Evolutionary conservation across 257 asterid species (phyloP), one percentile per base, ranked within the genome.

Genomic region (Leptodermis oblonga): DNA sequence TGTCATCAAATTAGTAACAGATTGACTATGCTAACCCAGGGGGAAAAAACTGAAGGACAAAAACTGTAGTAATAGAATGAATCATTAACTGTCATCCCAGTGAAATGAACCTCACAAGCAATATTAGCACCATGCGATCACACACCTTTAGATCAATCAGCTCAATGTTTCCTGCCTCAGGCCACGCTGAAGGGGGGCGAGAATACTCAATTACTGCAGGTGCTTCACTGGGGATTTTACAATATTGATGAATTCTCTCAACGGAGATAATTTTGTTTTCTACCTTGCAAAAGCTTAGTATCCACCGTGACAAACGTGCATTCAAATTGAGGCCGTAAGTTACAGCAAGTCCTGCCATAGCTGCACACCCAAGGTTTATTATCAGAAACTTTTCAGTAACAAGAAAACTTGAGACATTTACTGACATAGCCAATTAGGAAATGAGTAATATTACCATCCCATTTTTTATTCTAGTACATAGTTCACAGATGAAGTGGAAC

Each of bases 281-380:
- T 39, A 94, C 97, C 86, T 94, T 94, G 86, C 99, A 94, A 79
- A 91, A 94, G 83, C 99, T 91, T 33, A 94, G 97, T 73, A 94
- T 94, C 99, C 99, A 94, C 54, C 99, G 81, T 20, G 99, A 94
- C 72, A 94, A 78, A 6, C 97, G 99, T 53, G 96, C 95, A 80
- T 94, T 94, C 88, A 94, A 62, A 74, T 94, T 94, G 64, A 94
- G 90, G 76, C 99, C 99, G 68, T 94, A 94, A 13, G 99, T 91
- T 73, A 89, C 98, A 39, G 99, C 98, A 70, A 91, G 96, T 69
- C 99, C 99, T 48, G 99, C 99, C 97, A 94, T 91, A 84, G 96
- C 96, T 88, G 51, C 36, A 62, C 73, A 67, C 52, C 65, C 69
- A 67, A 31, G 41, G 36, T 30, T 76, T 53, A 8, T 62, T 39